Conservation (phyloP, 495 filamentous ascomycete species). For the Penicillium angulare region DNA sequence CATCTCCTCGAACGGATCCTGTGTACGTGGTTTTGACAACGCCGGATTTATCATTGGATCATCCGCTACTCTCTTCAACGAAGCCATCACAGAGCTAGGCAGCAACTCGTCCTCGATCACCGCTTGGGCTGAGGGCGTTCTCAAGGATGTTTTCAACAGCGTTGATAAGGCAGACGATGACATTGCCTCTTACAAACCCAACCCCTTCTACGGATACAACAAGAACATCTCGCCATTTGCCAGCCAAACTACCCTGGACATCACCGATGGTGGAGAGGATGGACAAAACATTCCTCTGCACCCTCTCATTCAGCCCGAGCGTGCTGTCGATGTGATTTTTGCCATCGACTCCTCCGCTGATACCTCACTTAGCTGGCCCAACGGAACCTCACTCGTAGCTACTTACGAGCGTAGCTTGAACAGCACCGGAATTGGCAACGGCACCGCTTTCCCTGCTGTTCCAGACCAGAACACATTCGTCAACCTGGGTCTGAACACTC, state of each 20-base stretch:
- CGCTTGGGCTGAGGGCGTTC: slow-evolving; percentile 45
- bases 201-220: slow-evolving; percentile 80
- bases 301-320: slow-evolving; percentile 77
- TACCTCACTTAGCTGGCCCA: slow-evolving; percentile 74
- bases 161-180: slow-evolving; percentile 64
- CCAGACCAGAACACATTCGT: slow-evolving; percentile 86
- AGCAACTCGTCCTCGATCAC: slow-evolving; percentile 49
- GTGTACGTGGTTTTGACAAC: slow-evolving; percentile 81
- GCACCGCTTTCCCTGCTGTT: slow-evolving; percentile 78
- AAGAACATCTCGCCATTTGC: slow-evolving; percentile 60
- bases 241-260: slow-evolving; percentile 55
- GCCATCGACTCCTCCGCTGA: slow-evolving; percentile 87
- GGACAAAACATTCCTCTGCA: slow-evolving; percentile 84
- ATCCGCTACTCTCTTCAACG: slow-evolving; percentile 87
- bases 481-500: slow-evolving; percentile 78
- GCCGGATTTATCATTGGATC: slow-evolving; percentile 86
- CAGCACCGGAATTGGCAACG: slow-evolving; percentile 61
- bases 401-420: slow-evolving; percentile 74
- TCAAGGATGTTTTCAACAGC: slow-evolving; percentile 51
- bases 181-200: slow-evolving; percentile 78
- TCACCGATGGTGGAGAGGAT: slow-evolving; percentile 88
- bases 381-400: slow-evolving; percentile 78
- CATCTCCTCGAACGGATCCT: slow-evolving; percentile 57
- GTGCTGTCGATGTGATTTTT: slow-evolving; percentile 86
- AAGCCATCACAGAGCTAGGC: slow-evolving; percentile 60